Percentiles rank a stretch among this genome's conserved stretches.
Conservation (phyloP, 305 asterid species). For the Fraxinus paxiana region DNA sequence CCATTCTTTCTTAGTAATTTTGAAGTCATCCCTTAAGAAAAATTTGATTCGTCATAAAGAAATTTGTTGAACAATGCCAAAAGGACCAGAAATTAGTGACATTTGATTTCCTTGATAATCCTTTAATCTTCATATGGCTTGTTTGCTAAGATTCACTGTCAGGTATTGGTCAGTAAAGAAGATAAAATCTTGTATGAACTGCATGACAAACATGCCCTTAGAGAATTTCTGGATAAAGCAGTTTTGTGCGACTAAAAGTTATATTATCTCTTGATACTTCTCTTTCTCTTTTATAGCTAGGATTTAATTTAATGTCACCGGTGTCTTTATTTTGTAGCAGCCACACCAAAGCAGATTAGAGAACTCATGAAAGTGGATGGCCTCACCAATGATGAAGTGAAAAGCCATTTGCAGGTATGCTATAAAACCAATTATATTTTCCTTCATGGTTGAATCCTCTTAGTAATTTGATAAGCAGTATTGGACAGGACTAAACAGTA, state of each 20-base stretch:
- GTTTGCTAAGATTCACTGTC: background rate
- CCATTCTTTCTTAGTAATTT: background rate
- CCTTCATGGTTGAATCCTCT: background rate
- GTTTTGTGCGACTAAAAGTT: background rate
- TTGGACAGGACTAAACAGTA: background rate
- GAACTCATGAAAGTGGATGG: slow-evolving; percentile 47
- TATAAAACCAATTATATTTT: background rate
- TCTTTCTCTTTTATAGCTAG: background rate
- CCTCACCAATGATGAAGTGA: slow-evolving; percentile 51
- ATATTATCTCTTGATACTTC: background rate
- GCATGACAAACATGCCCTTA: background rate
- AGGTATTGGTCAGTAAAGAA: background rate
- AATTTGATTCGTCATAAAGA: background rate
- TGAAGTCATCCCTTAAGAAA: background rate
- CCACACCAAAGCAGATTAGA: slow-evolving; percentile 47
- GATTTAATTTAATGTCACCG: background rate
- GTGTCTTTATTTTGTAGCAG: slow-evolving; percentile 27
- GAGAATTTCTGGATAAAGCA: slow-evolving; percentile 22
- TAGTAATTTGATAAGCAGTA: background rate
- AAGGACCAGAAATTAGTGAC: background rate
- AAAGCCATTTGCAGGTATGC: slow-evolving; percentile 48
- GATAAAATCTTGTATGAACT: background rate
- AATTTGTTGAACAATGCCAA: background rate
- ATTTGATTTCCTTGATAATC: background rate
- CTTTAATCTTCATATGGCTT: background rate